These are phyloP conservation scores for Euphorbia tirucalli DNA, from an alignment of 345 rosid species.

Conservation along the genomic window DNA sequence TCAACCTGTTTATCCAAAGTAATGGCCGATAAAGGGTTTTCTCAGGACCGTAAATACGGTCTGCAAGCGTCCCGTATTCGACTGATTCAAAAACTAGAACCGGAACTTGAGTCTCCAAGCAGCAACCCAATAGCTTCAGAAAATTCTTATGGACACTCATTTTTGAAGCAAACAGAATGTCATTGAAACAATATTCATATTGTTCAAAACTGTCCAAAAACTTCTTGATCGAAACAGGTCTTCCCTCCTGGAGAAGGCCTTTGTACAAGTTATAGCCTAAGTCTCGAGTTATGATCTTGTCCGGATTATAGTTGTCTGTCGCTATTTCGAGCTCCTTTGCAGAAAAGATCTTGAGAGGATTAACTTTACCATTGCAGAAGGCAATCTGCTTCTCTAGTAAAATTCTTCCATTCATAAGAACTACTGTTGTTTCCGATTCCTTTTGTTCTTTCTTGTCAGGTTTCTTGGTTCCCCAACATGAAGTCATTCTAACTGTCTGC, in stretches of 20 bases:
- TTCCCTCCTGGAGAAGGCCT: constrained; percentile 9
- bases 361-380: constrained; percentile 7
- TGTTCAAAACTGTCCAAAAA: neutral
- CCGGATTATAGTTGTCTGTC: constrained; percentile 1
- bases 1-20: constrained; percentile 19
- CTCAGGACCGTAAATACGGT: neutral
- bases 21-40: constrained; percentile 7
- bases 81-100: constrained; percentile 15
- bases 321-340: constrained; percentile 10
- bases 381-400: constrained; percentile 6
- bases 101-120: constrained; percentile 23
- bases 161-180: constrained; percentile 11
- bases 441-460: neutral
- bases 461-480: neutral
- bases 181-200: neutral
- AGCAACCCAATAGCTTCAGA: constrained; percentile 30
- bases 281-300: neutral
- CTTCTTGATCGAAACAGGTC: constrained; percentile 15
- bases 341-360: neutral
- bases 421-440: neutral
- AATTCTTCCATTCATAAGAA: neutral
- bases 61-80: constrained; percentile 6
- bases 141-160: constrained; percentile 23
- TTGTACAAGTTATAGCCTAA: neutral
- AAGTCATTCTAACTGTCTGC: neutral